A percentile compares a stretch with the other conserved stretches of the same genome.
Evolutionary conservation across 2,329 filamentous ascomycete genomes (phyloP).

Genomic region (Escovopsis sp.): DNA sequence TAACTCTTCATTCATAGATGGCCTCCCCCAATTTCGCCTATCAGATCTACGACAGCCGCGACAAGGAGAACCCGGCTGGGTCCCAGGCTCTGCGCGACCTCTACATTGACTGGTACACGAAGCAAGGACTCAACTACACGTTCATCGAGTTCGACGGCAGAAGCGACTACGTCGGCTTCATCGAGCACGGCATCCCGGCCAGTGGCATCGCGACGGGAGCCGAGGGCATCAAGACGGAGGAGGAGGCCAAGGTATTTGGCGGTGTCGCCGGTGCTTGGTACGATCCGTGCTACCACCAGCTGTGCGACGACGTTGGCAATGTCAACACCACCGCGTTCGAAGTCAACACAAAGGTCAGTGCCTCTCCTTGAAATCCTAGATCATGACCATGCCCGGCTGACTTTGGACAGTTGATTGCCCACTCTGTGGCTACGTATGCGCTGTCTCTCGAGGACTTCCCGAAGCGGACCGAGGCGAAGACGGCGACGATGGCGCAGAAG

Average conservation of each 20-base stretch:
- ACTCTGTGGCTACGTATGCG: constrained; percentile 58
- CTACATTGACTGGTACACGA: constrained; percentile 52
- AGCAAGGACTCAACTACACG: constrained; percentile 48
- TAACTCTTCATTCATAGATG: constrained; percentile 17
- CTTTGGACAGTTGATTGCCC: constrained; percentile 43
- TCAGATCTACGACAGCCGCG: constrained; percentile 58
- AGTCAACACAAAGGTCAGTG: constrained; percentile 41
- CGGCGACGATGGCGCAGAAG: constrained; percentile 17
- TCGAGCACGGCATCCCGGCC: constrained; percentile 55
- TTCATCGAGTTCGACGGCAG: constrained; percentile 65
- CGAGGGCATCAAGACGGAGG: constrained; percentile 57
- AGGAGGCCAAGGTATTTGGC: constrained; percentile 54
- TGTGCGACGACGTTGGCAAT: constrained; percentile 45
- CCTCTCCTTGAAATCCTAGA: too few species aligned
- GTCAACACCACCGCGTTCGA: constrained; percentile 46
- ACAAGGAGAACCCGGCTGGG: constrained; percentile 53
- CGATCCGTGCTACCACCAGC: constrained; percentile 46
- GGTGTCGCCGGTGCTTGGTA: constrained; percentile 48
- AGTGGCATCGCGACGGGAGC: constrained; percentile 68
- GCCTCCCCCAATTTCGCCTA: constrained; percentile 52
- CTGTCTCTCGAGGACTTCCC: constrained; percentile 52
- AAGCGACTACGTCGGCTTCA: constrained; percentile 68
- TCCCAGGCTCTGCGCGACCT: constrained; percentile 54
- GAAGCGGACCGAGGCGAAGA: constrained; percentile 26
- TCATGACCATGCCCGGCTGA: constrained; percentile 7